These are phyloP conservation scores for Mucuna pruriens DNA, from an alignment of 306 rosid genomes.

Conservation along the genomic window DNA sequence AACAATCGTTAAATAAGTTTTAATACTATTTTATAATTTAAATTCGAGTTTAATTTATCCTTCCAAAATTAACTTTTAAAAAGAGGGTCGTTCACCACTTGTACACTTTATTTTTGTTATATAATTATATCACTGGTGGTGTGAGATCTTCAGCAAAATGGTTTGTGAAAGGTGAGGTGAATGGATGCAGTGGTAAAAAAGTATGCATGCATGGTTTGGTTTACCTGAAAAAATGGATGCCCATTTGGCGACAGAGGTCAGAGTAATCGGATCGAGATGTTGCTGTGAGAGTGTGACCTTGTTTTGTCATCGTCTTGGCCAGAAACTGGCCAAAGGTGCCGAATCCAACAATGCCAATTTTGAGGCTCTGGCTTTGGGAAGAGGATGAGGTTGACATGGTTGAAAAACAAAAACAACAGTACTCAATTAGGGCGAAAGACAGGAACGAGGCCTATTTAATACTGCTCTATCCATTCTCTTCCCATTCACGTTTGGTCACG, in stretches of 20 bases:
- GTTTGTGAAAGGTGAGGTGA: not conserved
- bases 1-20: no score
- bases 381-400: constrained; percentile 33
- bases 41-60: no score
- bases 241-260: constrained; percentile 47
- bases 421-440: not conserved
- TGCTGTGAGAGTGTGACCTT: constrained; percentile 58
- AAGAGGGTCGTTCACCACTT: no score
- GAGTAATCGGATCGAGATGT: constrained; percentile 68
- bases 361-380: constrained; percentile 36
- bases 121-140: no score
- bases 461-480: not conserved
- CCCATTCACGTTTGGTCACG: not conserved
- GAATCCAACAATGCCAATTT: constrained; percentile 72
- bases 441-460: not conserved
- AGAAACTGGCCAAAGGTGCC: constrained; percentile 68
- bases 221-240: constrained; percentile 63
- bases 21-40: no score
- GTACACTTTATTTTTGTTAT: no score
- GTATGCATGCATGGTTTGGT: not conserved
- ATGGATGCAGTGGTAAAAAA: not conserved
- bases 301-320: constrained; percentile 56
- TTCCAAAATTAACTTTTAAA: no score
- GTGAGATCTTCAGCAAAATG: no score
- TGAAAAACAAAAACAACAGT: no score